Evolutionary conservation across 495 filamentous ascomycete genomes (phyloP).

Genomic region (Penicillium herquei): DNA sequence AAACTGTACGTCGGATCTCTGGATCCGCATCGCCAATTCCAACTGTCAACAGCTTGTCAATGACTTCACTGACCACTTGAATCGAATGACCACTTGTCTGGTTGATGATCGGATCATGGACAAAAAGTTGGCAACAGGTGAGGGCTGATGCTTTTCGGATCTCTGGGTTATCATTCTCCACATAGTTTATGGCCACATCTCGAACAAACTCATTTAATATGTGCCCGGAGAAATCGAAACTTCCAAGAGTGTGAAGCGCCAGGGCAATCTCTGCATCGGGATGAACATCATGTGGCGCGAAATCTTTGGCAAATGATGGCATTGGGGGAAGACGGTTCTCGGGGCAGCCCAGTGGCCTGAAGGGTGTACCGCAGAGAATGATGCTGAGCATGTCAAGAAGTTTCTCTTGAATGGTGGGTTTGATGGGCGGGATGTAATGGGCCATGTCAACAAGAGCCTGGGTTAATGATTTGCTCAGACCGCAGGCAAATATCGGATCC

Average conservation of each 20-base stretch:
- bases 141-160: conserved; percentile 93
- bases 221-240: conserved; percentile 93
- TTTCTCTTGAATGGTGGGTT: conserved; percentile 86
- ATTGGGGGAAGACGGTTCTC: conserved; percentile 62
- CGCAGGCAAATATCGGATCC: conserved; percentile 95
- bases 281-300: conserved; percentile 64
- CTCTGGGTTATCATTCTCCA: conserved; percentile 90
- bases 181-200: conserved; percentile 96
- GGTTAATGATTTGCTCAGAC: conserved; percentile 85
- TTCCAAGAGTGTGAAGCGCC: conserved; percentile 88
- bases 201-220: conserved; percentile 97
- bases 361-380: conserved; percentile 87
- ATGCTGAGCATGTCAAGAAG: conserved; percentile 93
- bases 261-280: conserved; percentile 87
- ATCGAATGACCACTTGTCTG: conserved; percentile 96
- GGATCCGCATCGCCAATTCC: conserved; percentile 89
- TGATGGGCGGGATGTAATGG: conserved; percentile 94
- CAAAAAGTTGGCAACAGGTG: conserved; percentile 96
- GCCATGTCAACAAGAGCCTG: conserved; percentile 97
- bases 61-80: conserved; percentile 94
- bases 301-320: conserved; percentile 81
- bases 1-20: conserved; percentile 82
- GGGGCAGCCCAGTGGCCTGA: conserved; percentile 87
- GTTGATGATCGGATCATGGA: conserved; percentile 93
- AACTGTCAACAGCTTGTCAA: conserved; percentile 91